Percentiles rank a stretch among this genome's conserved stretches.
Conservation (phyloP, 1,139 yeast genomes). For the Debaryomycetaceae sp. region DNA sequence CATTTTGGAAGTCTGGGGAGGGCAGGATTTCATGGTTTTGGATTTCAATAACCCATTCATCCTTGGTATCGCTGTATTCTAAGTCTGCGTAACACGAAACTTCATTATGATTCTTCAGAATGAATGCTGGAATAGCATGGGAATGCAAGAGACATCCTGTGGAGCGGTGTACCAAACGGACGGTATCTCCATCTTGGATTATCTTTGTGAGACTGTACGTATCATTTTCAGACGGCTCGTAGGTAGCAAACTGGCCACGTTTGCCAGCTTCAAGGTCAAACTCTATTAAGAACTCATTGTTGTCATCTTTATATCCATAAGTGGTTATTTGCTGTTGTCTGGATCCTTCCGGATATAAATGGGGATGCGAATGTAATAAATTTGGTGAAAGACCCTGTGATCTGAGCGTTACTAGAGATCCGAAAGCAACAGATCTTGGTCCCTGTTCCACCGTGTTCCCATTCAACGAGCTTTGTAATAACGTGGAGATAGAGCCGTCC, state of each 20-base stretch:
- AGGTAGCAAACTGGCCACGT: slow-evolving; percentile 27
- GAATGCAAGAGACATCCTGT: slow-evolving; percentile 62
- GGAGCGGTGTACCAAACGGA: slow-evolving; percentile 53
- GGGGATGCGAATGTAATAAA: slow-evolving; percentile 67
- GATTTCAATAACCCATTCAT: slow-evolving; percentile 72
- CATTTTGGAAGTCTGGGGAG: slow-evolving; percentile 43
- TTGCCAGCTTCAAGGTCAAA: slow-evolving; percentile 29
- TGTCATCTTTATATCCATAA: slow-evolving; percentile 68
- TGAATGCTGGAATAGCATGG: slow-evolving; percentile 54
- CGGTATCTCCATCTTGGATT: slow-evolving; percentile 48
- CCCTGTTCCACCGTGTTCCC: slow-evolving; percentile 51
- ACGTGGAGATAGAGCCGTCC: slow-evolving; percentile 67
- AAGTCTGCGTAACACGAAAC: slow-evolving; percentile 68
- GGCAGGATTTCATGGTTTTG: slow-evolving; percentile 56
- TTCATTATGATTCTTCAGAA: slow-evolving; percentile 53
- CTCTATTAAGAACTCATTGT: slow-evolving; percentile 61
- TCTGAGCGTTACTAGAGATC: slow-evolving; percentile 62
- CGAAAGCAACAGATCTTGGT: slow-evolving; percentile 61
- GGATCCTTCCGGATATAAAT: slow-evolving; percentile 69
- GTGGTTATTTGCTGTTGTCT: slow-evolving; percentile 74
- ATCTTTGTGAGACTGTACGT: slow-evolving; percentile 16
- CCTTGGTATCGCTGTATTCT: slow-evolving; percentile 54
- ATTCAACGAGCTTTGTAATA: slow-evolving; percentile 64
- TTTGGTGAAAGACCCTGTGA: slow-evolving; percentile 74
- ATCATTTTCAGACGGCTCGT: slow-evolving; percentile 27